Evolutionary conservation across 1,284 basidiomycete genomes (phyloP).

Genomic region (Rhodofomes roseus): DNA sequence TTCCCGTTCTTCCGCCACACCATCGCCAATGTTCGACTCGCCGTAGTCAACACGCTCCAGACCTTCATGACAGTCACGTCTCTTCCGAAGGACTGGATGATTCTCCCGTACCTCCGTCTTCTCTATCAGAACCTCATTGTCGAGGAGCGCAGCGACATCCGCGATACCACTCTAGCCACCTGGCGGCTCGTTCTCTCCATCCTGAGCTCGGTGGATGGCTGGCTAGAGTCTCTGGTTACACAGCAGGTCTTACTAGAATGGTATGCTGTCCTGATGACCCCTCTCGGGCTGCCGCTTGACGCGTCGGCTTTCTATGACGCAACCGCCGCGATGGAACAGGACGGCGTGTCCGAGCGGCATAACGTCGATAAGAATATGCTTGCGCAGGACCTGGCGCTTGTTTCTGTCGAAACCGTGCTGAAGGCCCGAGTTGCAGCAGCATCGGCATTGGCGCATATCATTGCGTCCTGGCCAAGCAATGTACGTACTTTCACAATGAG

Average conservation of each 20-base stretch:
- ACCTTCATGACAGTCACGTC: slow-evolving; percentile 81
- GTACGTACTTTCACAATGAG: slow-evolving; percentile 35
- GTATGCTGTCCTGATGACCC: slow-evolving; percentile 90
- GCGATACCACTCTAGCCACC: slow-evolving; percentile 72
- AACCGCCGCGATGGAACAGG: slow-evolving; percentile 38
- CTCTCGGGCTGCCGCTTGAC: slow-evolving; percentile 83
- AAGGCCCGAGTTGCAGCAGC: slow-evolving; percentile 83
- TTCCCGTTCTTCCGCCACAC: slow-evolving; percentile 99
- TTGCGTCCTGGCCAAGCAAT: slow-evolving; percentile 63
- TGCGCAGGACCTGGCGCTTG: slow-evolving; percentile 84
- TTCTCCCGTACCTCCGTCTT: slow-evolving; percentile 74
- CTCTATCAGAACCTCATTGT: slow-evolving; percentile 95
- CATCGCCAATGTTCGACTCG: slow-evolving; percentile 89
- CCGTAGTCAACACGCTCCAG: slow-evolving; percentile 87
- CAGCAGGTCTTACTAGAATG: slow-evolving; percentile 67
- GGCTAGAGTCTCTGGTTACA: slow-evolving; percentile 49
- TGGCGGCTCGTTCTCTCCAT: slow-evolving; percentile 76
- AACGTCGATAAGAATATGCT: slow-evolving; percentile 98
- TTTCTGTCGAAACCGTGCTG: slow-evolving; percentile 78
- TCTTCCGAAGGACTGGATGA: slow-evolving; percentile 83
- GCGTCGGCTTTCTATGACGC: slow-evolving; percentile 70
- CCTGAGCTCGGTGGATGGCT: slow-evolving; percentile 41
- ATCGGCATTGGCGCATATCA: slow-evolving; percentile 73
- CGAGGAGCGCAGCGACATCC: slow-evolving; percentile 87
- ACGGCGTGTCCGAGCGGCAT: slow-evolving; percentile 62